Evolutionary conservation across 139 green algal species (phyloP), one percentile per base, ranked within the genome.

Genomic region (Haematococcus sp.): DNA sequence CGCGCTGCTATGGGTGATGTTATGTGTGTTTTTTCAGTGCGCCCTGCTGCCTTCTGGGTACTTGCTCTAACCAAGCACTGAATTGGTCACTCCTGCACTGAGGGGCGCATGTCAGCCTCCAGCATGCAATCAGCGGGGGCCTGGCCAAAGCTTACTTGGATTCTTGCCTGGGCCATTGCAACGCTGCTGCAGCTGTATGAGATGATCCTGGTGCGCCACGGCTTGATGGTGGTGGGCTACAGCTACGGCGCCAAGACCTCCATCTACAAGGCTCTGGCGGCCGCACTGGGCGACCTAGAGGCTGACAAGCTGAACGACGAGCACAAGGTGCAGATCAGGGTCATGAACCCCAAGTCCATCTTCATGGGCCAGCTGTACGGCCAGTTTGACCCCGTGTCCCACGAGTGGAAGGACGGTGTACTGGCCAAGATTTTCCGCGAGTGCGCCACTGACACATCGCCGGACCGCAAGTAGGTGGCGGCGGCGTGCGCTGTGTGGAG

Each of bases 121-220:
- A n/a, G n/a, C n/a, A n/a, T n/a, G n/a, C n/a, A n/a, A n/a, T n/a
- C n/a, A n/a, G n/a, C n/a, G n/a, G n/a, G n/a, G n/a, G n/a, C n/a
- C n/a, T n/a, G n/a, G n/a, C n/a, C n/a, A n/a, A n/a, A n/a, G n/a
- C n/a, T n/a, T n/a, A n/a, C n/a, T n/a, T n/a, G n/a, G n/a, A n/a
- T n/a, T n/a, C n/a, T n/a, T n/a, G n/a, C n/a, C n/a, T n/a, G n/a
- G n/a, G n/a, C n/a, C n/a, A n/a, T n/a, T n/a, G n/a, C n/a, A n/a
- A n/a, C n/a, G n/a, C n/a, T n/a, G n/a, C n/a, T n/a, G n/a, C n/a
- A 94, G 85, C 81, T 94, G 66, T 94, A 94, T 74, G 89, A 94
- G 77, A 94, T 93, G 90, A 93, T 93, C 44, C 77, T 94, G 28
- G 90, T 94, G 63, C 34, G 90, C 7, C 90, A 94, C 75, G 90